phyloP scores from a whole-genome alignment of 2,329 filamentous ascomycete species.

The Thermothelomyces thermophilus region DNA sequence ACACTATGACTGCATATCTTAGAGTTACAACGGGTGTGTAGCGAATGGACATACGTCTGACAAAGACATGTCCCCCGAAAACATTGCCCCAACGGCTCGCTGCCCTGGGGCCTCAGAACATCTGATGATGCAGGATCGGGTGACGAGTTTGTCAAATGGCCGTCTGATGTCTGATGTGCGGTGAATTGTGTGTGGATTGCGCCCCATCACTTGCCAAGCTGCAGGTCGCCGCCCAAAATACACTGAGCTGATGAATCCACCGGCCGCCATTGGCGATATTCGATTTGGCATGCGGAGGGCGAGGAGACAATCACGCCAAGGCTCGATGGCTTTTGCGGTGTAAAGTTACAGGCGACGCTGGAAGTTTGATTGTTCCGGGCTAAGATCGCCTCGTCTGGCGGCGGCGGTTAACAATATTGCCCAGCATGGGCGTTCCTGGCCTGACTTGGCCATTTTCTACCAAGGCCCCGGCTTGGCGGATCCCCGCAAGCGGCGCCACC shows the following conservation, averaged over 20 bases:
- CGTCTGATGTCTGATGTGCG: background rate
- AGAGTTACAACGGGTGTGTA: too few relatives aligned
- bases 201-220: background rate
- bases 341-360: background rate
- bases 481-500: background rate
- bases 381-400: background rate
- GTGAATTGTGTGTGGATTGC: background rate
- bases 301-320: constrained; percentile 1
- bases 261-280: background rate
- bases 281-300: constrained; percentile 4
- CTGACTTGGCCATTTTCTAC: constrained; percentile 1
- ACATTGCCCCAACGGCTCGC: background rate
- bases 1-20: too few relatives aligned
- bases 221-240: background rate
- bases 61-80: background rate
- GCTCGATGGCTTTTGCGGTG: background rate
- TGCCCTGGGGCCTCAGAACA: background rate
- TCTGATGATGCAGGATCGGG: background rate
- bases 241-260: constrained; percentile 4
- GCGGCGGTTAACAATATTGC: too few relatives aligned
- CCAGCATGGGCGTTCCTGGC: background rate
- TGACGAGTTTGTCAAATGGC: background rate
- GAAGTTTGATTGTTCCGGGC: background rate
- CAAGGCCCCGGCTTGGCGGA: constrained; percentile 13
- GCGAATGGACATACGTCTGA: background rate